These are phyloP conservation scores for Mallotus japonicus DNA, from an alignment of 441 rosid species.

Conservation along the genomic window DNA sequence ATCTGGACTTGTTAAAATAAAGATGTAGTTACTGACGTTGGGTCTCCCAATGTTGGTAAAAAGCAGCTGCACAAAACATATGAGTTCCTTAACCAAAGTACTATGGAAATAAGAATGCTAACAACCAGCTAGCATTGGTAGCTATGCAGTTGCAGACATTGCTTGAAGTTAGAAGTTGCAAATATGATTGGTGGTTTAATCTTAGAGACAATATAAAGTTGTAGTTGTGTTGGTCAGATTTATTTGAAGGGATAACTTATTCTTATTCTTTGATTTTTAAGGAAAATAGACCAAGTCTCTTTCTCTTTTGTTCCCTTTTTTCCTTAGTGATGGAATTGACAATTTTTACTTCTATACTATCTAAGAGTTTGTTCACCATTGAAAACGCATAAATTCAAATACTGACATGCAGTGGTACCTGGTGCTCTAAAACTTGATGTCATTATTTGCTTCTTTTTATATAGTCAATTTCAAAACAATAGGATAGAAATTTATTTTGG, in stretches of 20 bases:
- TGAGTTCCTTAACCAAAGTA: background rate
- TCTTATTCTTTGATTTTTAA: background rate
- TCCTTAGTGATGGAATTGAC: background rate
- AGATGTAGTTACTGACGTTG: background rate
- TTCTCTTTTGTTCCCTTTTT: background rate
- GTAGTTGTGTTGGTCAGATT: background rate
- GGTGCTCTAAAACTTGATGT: constrained; percentile 6
- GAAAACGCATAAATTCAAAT: background rate
- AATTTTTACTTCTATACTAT: background rate
- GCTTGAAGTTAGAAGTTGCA: background rate
- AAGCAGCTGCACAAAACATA: background rate
- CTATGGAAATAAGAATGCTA: background rate
- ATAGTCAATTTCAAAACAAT: constrained; percentile 9
- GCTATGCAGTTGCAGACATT: background rate
- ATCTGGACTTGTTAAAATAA: background rate
- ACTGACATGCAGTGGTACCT: background rate
- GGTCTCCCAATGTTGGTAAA: background rate
- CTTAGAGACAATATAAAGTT: background rate
- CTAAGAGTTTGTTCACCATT: background rate
- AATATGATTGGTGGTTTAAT: background rate
- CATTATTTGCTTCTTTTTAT: constrained; percentile 15
- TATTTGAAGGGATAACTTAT: constrained; percentile 11
- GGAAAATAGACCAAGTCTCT: background rate
- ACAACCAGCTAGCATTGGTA: background rate
- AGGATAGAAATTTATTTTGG: constrained; percentile 12